Evolutionary conservation across 2,329 filamentous ascomycete genomes (phyloP).

Genomic region (Cercospora sp.): DNA sequence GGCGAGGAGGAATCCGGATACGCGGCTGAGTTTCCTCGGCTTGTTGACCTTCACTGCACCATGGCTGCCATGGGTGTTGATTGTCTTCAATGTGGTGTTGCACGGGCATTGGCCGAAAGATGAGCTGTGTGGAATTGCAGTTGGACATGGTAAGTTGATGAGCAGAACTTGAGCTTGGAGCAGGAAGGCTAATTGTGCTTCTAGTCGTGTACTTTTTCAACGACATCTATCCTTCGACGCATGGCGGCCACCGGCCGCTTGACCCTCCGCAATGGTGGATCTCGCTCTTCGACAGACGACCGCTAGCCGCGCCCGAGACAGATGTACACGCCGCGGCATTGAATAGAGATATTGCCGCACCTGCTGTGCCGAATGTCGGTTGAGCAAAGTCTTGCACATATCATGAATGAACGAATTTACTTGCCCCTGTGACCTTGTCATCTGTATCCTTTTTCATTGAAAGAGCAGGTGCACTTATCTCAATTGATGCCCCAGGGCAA

Average conservation of each 20-base stretch:
- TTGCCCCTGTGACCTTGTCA: not conserved
- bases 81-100: conserved; percentile 87
- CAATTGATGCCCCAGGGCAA: not conserved
- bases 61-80: conserved; percentile 92
- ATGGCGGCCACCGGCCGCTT: conserved; percentile 79
- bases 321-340: conserved; percentile 37
- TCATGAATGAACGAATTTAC: conserved; percentile 8
- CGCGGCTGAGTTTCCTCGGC: conserved; percentile 76
- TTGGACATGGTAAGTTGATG: conserved; percentile 67
- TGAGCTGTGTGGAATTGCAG: conserved; percentile 90
- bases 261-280: conserved; percentile 92
- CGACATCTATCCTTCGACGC: conserved; percentile 90
- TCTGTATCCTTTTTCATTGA: too few species aligned
- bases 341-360: conserved; percentile 34
- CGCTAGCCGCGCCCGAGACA: conserved; percentile 27
- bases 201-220: conserved; percentile 94
- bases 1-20: conserved; percentile 92
- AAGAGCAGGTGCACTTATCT: not conserved
- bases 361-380: conserved; percentile 27
- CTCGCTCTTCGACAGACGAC: conserved; percentile 67
- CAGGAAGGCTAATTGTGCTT: conserved; percentile 11
- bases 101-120: conserved; percentile 90
- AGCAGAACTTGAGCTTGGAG: not conserved
- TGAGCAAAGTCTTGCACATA: not conserved
- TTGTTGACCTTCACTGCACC: conserved; percentile 89